Percentiles rank a stretch among this genome's conserved stretches.
Conservation (phyloP, 768 basidiomycete genomes). For the Lentinula guzmanii region DNA sequence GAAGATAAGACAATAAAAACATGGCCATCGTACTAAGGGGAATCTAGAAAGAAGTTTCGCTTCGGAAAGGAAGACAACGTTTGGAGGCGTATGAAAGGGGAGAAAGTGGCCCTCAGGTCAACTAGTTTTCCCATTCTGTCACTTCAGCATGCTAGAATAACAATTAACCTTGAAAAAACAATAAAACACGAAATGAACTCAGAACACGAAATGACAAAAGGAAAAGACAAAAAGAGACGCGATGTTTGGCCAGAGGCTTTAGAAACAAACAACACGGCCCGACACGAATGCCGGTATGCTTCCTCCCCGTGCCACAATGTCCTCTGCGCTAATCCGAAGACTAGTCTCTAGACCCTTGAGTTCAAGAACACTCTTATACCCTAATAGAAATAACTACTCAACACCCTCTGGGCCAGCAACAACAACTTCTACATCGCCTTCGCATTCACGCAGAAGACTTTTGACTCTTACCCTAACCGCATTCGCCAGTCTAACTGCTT, state of each 20-base stretch:
- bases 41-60: not conserved
- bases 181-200: not conserved
- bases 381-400: not conserved
- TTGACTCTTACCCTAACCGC: slow-evolving; percentile 11
- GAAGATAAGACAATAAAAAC: not conserved
- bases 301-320: not conserved
- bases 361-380: not conserved
- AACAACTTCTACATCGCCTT: slow-evolving; percentile 16
- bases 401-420: not conserved
- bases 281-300: not conserved
- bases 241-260: not conserved
- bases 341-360: not conserved
- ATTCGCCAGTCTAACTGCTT: slow-evolving; percentile 28
- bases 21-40: not conserved
- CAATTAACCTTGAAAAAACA: not conserved
- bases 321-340: not conserved
- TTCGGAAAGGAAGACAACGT: not conserved
- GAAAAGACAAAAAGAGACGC: not conserved
- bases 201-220: not conserved
- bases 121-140: not conserved
- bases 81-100: not conserved
- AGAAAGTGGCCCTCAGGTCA: not conserved
- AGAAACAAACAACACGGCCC: not conserved
- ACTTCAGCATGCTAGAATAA: not conserved
- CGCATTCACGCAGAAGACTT: not conserved